A percentile compares a stretch with the other conserved stretches of the same genome.
These are phyloP conservation scores for Auricularia sp. DNA, from an alignment of 768 basidiomycete species.

Conservation along the genomic window DNA sequence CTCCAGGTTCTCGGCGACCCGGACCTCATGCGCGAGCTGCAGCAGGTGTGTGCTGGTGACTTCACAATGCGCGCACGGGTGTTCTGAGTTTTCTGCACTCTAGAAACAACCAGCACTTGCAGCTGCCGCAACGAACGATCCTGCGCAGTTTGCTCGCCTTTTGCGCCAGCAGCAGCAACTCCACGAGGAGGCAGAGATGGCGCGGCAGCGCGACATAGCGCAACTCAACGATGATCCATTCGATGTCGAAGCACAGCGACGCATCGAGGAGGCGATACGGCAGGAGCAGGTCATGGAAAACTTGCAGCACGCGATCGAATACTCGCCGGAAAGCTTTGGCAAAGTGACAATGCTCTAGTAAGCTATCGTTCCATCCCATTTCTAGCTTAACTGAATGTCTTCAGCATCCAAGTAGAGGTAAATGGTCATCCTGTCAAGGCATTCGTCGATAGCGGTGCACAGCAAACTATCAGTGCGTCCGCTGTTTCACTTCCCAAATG, in stretches of 20 bases:
- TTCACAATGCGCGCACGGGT: not conserved
- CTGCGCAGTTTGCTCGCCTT: constrained; percentile 65
- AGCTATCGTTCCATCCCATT: constrained; percentile 20
- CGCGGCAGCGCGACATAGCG: constrained; percentile 50
- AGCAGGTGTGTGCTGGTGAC: constrained; percentile 36
- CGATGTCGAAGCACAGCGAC: constrained; percentile 82
- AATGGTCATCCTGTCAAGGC: constrained; percentile 87
- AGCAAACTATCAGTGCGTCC: constrained; percentile 84
- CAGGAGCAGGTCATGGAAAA: constrained; percentile 88
- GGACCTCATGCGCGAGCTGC: constrained; percentile 60
- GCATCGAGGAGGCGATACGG: constrained; percentile 88
- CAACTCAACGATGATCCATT: constrained; percentile 79
- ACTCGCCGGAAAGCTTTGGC: constrained; percentile 87
- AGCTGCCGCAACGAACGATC: constrained; percentile 54
- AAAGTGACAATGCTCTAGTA: constrained; percentile 95
- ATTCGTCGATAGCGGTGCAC: constrained; percentile 97
- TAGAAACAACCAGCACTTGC: constrained; percentile 80
- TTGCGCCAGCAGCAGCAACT: constrained; percentile 51
- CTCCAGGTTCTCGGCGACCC: constrained; percentile 82
- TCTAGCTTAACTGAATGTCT: not conserved
- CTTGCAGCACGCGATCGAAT: constrained; percentile 87
- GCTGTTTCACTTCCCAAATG: not conserved
- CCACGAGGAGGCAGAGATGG: constrained; percentile 42
- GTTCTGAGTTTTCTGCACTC: not conserved
- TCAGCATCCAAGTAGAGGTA: constrained; percentile 82